phyloP scores from a whole-genome alignment of 139 green algal species.

The Mesostigma viride region DNA sequence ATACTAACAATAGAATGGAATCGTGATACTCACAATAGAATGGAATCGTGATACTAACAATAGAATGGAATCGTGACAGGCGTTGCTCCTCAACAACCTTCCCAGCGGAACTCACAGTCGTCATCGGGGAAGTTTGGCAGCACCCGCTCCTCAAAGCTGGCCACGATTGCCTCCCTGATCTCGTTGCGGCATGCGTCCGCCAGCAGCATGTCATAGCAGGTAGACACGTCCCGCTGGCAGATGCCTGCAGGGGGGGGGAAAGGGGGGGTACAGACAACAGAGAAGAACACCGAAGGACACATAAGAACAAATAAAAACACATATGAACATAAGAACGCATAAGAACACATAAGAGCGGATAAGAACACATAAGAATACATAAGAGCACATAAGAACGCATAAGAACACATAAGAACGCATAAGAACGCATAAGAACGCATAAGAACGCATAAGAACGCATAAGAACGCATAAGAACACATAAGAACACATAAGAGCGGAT shows the following conservation, averaged over 20 bases:
- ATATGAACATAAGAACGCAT: background rate
- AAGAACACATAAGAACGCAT: too few species aligned
- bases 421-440: too few species aligned
- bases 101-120: constrained; percentile 5
- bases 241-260: constrained; percentile 18
- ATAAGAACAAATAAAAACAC: background rate
- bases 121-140: background rate
- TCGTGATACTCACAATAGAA: background rate
- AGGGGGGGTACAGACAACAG: background rate
- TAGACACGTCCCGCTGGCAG: constrained; percentile 67
- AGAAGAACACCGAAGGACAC: background rate
- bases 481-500: too few species aligned
- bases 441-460: too few species aligned
- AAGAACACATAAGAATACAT: background rate
- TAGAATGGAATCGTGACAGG: background rate
- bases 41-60: background rate
- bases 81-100: too few species aligned
- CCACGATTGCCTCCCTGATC: constrained; percentile 28
- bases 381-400: too few species aligned
- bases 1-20: background rate
- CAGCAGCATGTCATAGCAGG: constrained; percentile 32
- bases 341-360: too few species aligned
- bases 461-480: too few species aligned
- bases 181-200: constrained; percentile 8
- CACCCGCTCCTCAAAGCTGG: constrained; percentile 34